Conservation (phyloP, 305 asterid species). For the Plantago coronopus region DNA sequence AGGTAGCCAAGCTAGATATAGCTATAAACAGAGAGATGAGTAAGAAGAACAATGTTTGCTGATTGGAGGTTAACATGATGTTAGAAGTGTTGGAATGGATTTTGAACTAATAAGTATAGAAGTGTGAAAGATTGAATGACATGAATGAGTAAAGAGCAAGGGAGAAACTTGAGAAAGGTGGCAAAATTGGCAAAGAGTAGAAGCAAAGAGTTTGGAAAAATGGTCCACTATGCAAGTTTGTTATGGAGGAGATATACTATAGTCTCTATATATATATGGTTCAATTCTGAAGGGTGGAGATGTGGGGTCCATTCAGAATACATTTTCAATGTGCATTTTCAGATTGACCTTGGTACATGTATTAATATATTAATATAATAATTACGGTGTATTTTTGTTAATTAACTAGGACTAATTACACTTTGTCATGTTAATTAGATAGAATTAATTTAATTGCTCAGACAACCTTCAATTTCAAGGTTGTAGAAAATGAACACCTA, state of each 20-base stretch:
- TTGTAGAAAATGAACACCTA: too few species aligned
- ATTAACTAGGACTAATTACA: too few species aligned
- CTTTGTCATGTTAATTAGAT: too few species aligned
- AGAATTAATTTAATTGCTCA: too few species aligned
- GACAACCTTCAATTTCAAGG: too few species aligned
- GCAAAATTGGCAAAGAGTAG: constrained; percentile 12
- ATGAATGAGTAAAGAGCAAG: neutral
- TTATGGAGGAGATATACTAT: too few species aligned
- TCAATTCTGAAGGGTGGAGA: neutral
- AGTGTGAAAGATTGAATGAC: neutral
- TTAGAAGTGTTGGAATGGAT: neutral
- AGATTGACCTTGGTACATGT: neutral
- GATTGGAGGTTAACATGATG: neutral
- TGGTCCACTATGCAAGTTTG: neutral
- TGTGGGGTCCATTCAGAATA: neutral
- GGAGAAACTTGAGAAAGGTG: constrained; percentile 13
- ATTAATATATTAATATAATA: too few species aligned
- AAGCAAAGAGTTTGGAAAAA: constrained; percentile 4
- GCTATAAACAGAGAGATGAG: neutral
- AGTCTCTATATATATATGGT: constrained; percentile 1
- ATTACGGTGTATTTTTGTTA: too few species aligned
- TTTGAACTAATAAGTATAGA: neutral
- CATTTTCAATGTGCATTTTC: neutral
- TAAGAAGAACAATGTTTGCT: neutral
- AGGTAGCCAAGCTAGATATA: neutral